Base-by-base conservation (phyloP, 306 rosid species). In the Crotalaria pallida region DNA sequence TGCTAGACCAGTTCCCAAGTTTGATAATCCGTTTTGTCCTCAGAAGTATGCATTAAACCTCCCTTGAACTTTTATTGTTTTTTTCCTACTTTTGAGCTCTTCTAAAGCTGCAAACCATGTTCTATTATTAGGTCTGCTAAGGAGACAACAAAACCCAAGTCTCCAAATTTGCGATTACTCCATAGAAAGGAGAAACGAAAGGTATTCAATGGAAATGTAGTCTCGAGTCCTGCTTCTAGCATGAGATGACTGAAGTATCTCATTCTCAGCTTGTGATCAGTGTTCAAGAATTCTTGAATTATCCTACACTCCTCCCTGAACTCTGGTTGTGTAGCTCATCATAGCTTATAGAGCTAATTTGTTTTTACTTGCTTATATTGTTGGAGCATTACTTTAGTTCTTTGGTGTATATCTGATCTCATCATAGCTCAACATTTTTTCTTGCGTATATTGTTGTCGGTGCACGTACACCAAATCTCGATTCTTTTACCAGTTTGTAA, bases 1-100 rank as follows among this genome's bases (percentile, higher is more conserved):
- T 62, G 96, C 99, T 21, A 89, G 89, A 79, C 88, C 92, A 4
- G 90, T 86, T 72, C 99, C 99, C 15, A 87, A 71, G 0, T 95
- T 91, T 78, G 79, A 77, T 66, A 51, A 80, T 45, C 97, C 99
- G 1, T 95, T 91, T 73, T 78, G 65, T 74, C 97, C 97, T 7
- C 87, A 86, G n/a, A 95, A 81, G 99, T 95, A 87, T 49, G 85
- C 2, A 19, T 34, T 13, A 12, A 23, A 36, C 31, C 41, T 23
- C 57, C 33, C 24, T 2, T 13, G 6, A 33, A 18, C 41, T 27
- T 1, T 8, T 2, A 9, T 44, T 12, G 7, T 0, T 0, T 13
- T 55, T 58, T 22, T n/a, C 4, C 11, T 17, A 33, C 33, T 56
- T 56, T 15, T 5, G 12, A 50, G 18, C 63, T 38, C 36, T 61